These are phyloP conservation scores for Trypanosoma conorhini DNA, from an alignment of 208 protist species.

Conservation along the genomic window DNA sequence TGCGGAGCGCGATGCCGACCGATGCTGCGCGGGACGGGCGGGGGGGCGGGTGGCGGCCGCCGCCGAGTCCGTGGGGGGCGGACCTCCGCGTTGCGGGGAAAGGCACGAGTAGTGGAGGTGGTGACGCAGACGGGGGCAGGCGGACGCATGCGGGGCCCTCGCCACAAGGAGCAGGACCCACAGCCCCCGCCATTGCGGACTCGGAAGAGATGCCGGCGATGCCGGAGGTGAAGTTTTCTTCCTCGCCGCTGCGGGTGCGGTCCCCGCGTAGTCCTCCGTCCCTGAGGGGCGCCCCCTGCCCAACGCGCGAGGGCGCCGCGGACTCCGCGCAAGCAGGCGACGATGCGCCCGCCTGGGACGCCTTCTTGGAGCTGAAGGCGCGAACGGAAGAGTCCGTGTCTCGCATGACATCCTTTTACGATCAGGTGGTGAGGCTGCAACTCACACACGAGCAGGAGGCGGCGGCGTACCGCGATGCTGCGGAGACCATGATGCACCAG, in stretches of 20 bases:
- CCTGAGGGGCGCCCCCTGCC: background rate
- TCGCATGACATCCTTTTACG: constrained; percentile 29
- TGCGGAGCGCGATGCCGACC: background rate
- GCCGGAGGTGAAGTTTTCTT: too few species aligned
- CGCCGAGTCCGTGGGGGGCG: background rate
- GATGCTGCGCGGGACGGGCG: constrained; percentile 3
- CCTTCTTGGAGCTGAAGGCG: constrained; percentile 23
- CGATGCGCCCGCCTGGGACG: constrained; percentile 12
- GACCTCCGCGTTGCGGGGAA: too few species aligned
- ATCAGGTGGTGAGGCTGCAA: constrained; percentile 27
- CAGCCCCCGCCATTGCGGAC: too few species aligned
- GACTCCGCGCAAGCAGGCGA: background rate
- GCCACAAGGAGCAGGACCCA: too few species aligned
- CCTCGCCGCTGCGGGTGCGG: too few species aligned
- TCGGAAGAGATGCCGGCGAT: too few species aligned
- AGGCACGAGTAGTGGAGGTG: too few species aligned
- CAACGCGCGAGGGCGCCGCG: background rate
- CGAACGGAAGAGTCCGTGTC: constrained; percentile 16
- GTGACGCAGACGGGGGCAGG: too few species aligned
- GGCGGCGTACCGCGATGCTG: constrained; percentile 22
- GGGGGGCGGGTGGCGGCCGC: constrained; percentile 8
- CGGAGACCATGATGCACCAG: constrained; percentile 14
- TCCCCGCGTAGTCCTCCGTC: background rate
- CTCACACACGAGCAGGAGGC: constrained; percentile 31
- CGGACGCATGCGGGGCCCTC: too few species aligned